phyloP scores from a whole-genome alignment of 495 filamentous ascomycete genomes.

The Hypoxylon subgilvum region DNA sequence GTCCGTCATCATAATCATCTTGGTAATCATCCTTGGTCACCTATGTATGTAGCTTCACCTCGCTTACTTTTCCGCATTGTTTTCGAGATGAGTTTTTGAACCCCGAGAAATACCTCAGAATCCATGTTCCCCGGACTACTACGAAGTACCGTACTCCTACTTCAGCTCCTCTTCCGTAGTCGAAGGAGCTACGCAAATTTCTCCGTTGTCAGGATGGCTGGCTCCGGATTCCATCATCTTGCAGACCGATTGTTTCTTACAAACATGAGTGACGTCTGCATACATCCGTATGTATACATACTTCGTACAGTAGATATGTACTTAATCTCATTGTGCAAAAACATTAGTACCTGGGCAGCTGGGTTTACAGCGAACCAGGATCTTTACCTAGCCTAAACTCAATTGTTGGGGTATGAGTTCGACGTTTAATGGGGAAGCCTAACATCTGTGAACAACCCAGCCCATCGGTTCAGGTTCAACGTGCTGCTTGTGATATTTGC shows the following conservation, averaged over 20 bases:
- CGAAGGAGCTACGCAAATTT: neutral
- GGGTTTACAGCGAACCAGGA: slow-evolving; percentile 9
- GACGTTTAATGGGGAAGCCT: slow-evolving; percentile 19
- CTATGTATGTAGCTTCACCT: neutral
- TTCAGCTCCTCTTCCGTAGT: neutral
- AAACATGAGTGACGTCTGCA: no score
- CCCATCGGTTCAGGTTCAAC: slow-evolving; percentile 16
- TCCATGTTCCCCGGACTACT: neutral
- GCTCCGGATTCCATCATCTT: slow-evolving; percentile 2
- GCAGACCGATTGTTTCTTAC: neutral
- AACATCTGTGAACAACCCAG: slow-evolving; percentile 17
- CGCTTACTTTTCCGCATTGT: slow-evolving; percentile 24
- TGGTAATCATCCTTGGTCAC: slow-evolving; percentile 4
- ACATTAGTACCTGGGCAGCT: no score
- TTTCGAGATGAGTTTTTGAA: slow-evolving; percentile 9
- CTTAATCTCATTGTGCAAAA: no score
- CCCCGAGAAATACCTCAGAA: slow-evolving; percentile 14
- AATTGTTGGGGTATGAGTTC: slow-evolving; percentile 43
- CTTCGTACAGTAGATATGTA: neutral
- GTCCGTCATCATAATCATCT: slow-evolving; percentile 21
- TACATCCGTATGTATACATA: no score
- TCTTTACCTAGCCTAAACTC: slow-evolving; percentile 30
- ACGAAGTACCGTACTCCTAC: no score
- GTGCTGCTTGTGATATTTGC: slow-evolving; percentile 9
- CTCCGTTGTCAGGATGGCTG: neutral